phyloP scores from a whole-genome alignment of 352 stramenopile genomes.

The Phytophthora palmivora region DNA sequence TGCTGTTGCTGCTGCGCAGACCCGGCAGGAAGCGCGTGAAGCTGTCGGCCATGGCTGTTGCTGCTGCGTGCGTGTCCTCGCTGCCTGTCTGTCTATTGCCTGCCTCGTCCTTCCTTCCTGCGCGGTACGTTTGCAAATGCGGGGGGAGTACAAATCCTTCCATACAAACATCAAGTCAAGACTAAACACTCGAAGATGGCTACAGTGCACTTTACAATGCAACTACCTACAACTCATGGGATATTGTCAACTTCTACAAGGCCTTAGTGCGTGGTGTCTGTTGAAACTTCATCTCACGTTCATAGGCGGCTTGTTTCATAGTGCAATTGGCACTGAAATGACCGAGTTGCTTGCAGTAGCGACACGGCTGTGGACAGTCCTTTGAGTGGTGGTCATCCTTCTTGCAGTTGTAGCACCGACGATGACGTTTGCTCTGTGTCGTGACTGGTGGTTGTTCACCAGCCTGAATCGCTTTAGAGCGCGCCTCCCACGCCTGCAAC shows the following conservation, averaged over 20 bases:
- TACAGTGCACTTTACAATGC: conserved; percentile 1
- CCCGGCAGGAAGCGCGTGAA: conserved; percentile 79
- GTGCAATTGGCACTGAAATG: conserved; percentile 81
- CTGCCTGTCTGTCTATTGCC: not conserved
- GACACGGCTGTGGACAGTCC: conserved; percentile 74
- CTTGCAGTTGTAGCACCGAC: conserved; percentile 89
- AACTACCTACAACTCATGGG: not conserved
- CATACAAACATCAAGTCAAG: conserved; percentile 32
- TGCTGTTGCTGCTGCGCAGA: conserved; percentile 72
- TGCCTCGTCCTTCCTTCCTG: conserved; percentile 11
- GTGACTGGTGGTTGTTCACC: conserved; percentile 44
- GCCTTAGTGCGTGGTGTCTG: conserved; percentile 71
- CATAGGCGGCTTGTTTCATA: conserved; percentile 67
- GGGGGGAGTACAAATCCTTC: conserved; percentile 13
- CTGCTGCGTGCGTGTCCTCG: not conserved
- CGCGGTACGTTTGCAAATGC: conserved; percentile 29
- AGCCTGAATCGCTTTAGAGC: conserved; percentile 50
- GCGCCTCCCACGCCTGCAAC: conserved; percentile 57
- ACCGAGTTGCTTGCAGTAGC: conserved; percentile 78
- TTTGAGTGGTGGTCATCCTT: conserved; percentile 80
- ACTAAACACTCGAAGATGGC: conserved; percentile 9
- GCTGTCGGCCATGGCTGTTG: conserved; percentile 61
- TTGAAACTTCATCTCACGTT: conserved; percentile 59
- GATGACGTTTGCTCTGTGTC: conserved; percentile 55
- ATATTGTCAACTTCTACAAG: conserved; percentile 32